These are phyloP conservation scores for Oidium heveae DNA, from an alignment of 2,329 filamentous ascomycete genomes.

Conservation along the genomic window DNA sequence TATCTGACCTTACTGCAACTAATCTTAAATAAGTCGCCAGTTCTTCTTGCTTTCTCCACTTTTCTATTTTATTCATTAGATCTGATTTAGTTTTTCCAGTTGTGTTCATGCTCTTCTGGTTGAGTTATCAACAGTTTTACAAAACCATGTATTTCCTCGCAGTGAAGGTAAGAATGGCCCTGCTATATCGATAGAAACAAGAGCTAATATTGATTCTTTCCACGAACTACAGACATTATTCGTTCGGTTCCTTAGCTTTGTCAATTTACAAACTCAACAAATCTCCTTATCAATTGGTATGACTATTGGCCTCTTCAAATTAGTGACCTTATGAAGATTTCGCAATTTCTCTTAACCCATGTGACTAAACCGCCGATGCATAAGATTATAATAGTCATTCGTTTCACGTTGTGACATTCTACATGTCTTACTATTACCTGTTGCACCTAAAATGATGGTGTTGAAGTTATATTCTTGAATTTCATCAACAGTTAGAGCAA, in stretches of 20 bases:
- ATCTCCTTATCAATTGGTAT: neutral
- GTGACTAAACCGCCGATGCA: neutral
- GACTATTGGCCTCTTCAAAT: neutral
- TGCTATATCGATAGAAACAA: neutral
- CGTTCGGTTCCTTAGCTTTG: neutral
- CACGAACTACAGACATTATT: neutral
- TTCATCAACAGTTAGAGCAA: neutral
- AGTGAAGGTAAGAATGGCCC: neutral
- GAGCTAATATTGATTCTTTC: neutral
- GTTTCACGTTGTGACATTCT: neutral
- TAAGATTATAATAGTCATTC: neutral
- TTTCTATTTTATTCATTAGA: neutral
- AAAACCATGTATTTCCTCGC: neutral
- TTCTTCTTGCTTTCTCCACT: neutral
- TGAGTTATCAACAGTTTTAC: neutral
- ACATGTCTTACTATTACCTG: neutral
- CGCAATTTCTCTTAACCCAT: neutral
- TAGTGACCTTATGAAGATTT: neutral
- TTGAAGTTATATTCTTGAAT: neutral
- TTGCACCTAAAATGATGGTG: neutral
- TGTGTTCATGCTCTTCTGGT: neutral
- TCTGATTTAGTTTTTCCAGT: neutral
- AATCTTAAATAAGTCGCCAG: neutral
- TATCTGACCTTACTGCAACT: neutral
- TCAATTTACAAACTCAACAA: neutral